Percentiles rank a stretch among this genome's conserved stretches.
These are phyloP conservation scores for Gossypium schwendimanii DNA, from an alignment of 441 rosid species.

Conservation along the genomic window DNA sequence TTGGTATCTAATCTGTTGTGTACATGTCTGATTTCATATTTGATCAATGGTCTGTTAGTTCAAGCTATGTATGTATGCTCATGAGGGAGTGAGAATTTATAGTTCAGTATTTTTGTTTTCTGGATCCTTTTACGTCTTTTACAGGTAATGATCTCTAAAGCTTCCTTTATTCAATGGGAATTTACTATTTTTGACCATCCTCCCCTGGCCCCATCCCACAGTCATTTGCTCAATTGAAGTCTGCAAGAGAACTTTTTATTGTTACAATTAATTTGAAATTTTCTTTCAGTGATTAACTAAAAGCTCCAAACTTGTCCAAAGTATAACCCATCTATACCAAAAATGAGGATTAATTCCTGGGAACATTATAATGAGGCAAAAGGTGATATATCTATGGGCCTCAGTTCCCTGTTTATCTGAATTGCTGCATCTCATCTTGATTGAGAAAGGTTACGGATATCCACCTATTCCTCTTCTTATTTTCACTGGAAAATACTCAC, in stretches of 20 bases:
- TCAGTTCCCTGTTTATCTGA: not conserved
- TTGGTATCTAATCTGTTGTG: not conserved
- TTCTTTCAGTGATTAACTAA: not conserved
- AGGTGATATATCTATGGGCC: not conserved
- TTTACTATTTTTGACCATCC: not conserved
- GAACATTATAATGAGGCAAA: not conserved
- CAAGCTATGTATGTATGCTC: not conserved
- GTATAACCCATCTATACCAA: conserved; percentile 7
- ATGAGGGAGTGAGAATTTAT: not conserved
- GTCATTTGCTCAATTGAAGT: not conserved
- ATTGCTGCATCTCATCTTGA: conserved; percentile 2
- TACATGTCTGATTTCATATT: not conserved
- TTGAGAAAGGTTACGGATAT: not conserved
- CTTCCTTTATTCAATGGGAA: conserved; percentile 1
- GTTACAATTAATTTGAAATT: not conserved
- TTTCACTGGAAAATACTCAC: not conserved
- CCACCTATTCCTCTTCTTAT: not conserved
- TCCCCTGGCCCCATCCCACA: not conserved
- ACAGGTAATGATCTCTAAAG: not conserved
- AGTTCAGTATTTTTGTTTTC: not conserved
- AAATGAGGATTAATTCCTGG: not conserved
- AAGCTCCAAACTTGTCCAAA: not conserved
- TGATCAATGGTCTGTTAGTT: not conserved
- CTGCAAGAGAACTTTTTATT: not conserved
- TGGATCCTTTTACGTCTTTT: not conserved